Evolutionary conservation across 495 filamentous ascomycete species (phyloP), one percentile per base, ranked within the genome.

Genomic region (Polyplosphaeria fusca): DNA sequence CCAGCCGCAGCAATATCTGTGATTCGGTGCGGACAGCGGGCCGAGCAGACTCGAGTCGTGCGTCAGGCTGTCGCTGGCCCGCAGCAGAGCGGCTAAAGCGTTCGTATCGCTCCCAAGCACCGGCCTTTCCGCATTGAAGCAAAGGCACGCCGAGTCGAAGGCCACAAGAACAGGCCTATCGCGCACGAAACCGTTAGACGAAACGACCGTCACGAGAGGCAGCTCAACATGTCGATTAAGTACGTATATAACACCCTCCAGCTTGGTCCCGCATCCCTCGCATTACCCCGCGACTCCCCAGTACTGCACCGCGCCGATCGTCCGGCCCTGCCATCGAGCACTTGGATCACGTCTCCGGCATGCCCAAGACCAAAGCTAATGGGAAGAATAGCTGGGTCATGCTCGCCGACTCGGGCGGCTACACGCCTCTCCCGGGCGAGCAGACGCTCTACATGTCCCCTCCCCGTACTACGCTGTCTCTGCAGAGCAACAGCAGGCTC

Each of bases 351-450:
- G 39, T 25, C 3, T 16, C 1, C 5, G 40, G 42, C 9, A 57
- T 51, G 52, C 16, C 1, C 16, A 52, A 52, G 48, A 42, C 38
- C 49, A 67, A 58, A 27, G 24, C 60, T 52, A 53, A 65, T 44
- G 60, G 50, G 20, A 60, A 68, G 66, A 82, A 69, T 58, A 80
- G 87, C 73, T 90, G 88, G 88, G 87, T 91, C 40, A 91, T 90
- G 87, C 80, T 88, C 43, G 76, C 82, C 54, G 76, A 82, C 24
- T 72, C 68, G 13, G 76, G 83, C 57, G 73, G 76, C 56, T 91
- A 89, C 68, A 77, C 88, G 47, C 82, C 79, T 51, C 78, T 91
- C 45, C 84, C 86, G 14, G 78, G 80, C 64, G 87, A 91, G 71
- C 78, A 77, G 23, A 75, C 80, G 22, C 76, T 90, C 53, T 87